Percentiles rank a stretch among this genome's conserved stretches.
phyloP scores from a whole-genome alignment of 2,329 filamentous ascomycete species.

The Myrmaecium sp. region DNA sequence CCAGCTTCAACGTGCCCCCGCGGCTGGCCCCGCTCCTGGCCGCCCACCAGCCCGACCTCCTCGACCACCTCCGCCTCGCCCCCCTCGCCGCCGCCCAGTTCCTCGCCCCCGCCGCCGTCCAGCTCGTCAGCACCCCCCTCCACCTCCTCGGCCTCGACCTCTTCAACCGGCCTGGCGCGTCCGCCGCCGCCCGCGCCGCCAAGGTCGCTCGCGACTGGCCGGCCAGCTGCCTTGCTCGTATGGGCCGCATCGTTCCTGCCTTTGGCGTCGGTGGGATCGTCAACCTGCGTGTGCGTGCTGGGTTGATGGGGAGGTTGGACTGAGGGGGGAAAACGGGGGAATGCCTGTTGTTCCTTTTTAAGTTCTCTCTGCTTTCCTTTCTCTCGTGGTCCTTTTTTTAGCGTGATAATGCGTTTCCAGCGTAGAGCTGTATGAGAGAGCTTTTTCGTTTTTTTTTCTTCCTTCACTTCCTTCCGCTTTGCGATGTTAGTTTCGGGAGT shows the following conservation, averaged over 20 bases:
- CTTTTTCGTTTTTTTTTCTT: conserved; percentile 2
- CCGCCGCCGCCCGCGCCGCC: conserved; percentile 40
- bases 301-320: conserved; percentile 40
- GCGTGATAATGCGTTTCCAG: no score
- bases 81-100: conserved; percentile 5
- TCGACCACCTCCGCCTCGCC: conserved; percentile 13
- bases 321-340: no score
- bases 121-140: conserved; percentile 65
- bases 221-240: conserved; percentile 54
- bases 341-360: no score
- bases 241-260: conserved; percentile 73
- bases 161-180: conserved; percentile 47
- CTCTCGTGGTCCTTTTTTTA: no score
- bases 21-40: conserved; percentile 54
- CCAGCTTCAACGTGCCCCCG: conserved; percentile 77
- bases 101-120: conserved; percentile 33
- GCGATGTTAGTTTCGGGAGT: background rate
- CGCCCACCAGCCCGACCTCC: conserved; percentile 3
- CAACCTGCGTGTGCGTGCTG: conserved; percentile 53
- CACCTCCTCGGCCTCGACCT: conserved; percentile 74
- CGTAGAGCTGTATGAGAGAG: no score
- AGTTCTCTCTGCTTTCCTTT: no score
- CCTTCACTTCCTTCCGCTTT: conserved; percentile 1
- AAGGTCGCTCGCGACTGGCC: conserved; percentile 61
- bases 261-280: conserved; percentile 81